Conservation (phyloP, 2,329 filamentous ascomycete species). For the Monilinia fructigena region DNA sequence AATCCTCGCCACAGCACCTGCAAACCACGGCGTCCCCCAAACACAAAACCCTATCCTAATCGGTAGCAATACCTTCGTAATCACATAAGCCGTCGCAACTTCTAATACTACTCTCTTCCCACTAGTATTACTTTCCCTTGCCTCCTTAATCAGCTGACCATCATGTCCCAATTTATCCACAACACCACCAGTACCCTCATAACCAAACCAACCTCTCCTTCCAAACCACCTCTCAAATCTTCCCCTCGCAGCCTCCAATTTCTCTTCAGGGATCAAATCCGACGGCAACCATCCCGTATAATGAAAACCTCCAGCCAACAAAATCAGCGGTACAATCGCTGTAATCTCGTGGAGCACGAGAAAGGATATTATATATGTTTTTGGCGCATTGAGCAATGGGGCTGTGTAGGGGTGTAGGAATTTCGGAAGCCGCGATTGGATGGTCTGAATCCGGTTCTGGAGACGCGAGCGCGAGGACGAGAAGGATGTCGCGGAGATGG, state of each 20-base stretch:
- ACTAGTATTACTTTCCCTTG: slow-evolving; percentile 35
- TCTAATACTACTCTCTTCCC: slow-evolving; percentile 51
- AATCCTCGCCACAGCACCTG: slow-evolving; percentile 58
- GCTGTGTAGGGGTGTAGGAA: slow-evolving; percentile 68
- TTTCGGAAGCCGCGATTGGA: slow-evolving; percentile 46
- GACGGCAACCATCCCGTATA: slow-evolving; percentile 70
- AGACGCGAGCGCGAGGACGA: not conserved
- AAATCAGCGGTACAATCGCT: slow-evolving; percentile 75
- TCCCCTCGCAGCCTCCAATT: slow-evolving; percentile 49
- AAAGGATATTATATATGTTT: slow-evolving; percentile 83
- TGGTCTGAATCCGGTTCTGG: not conserved
- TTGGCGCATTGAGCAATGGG: slow-evolving; percentile 70
- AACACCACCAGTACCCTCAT: slow-evolving; percentile 39
- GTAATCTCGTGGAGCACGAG: slow-evolving; percentile 90
- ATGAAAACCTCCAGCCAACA: slow-evolving; percentile 75
- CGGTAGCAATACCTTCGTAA: slow-evolving; percentile 83
- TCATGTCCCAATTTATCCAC: slow-evolving; percentile 24
- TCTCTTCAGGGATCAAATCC: slow-evolving; percentile 23
- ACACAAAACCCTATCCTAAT: slow-evolving; percentile 73
- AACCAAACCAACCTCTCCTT: slow-evolving; percentile 78
- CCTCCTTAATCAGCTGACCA: slow-evolving; percentile 38
- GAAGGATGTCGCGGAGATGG: slow-evolving; percentile 1
- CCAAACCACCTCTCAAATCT: slow-evolving; percentile 76
- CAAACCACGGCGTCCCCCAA: slow-evolving; percentile 93
- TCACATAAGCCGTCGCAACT: slow-evolving; percentile 84